Percentiles rank a stretch among this genome's conserved stretches.
These are phyloP conservation scores for Parastagonospora nodorum DNA, from an alignment of 2,329 filamentous ascomycete genomes.

Conservation along the genomic window DNA sequence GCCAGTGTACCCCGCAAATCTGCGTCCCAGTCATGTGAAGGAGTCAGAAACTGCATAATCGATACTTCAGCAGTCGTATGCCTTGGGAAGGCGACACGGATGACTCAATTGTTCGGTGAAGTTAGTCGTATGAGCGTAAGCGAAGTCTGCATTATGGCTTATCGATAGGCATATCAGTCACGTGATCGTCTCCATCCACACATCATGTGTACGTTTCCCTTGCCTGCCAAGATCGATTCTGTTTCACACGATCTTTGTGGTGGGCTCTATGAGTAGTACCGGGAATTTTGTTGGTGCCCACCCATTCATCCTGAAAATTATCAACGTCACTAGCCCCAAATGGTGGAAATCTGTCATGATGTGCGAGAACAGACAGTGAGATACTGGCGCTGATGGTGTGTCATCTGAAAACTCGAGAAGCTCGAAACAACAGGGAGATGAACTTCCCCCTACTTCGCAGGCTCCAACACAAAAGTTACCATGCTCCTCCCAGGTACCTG, in stretches of 20 bases:
- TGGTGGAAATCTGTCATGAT: constrained; percentile 49
- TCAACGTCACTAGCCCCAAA: constrained; percentile 59
- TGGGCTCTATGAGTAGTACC: constrained; percentile 60
- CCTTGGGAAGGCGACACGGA: too few species aligned
- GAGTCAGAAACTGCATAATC: too few species aligned
- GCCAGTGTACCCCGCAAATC: too few species aligned
- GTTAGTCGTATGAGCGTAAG: too few species aligned
- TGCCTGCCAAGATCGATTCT: too few species aligned
- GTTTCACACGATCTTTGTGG: constrained; percentile 21
- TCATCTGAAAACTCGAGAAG: constrained; percentile 16
- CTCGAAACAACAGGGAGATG: not conserved
- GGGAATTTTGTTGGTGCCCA: constrained; percentile 62
- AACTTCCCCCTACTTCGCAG: not conserved
- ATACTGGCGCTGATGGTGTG: constrained; percentile 48
- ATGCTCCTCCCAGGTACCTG: constrained; percentile 32
- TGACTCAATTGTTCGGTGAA: too few species aligned
- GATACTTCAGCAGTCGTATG: too few species aligned
- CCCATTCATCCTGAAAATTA: constrained; percentile 61
- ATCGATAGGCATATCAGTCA: too few species aligned
- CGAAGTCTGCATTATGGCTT: too few species aligned
- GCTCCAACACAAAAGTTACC: constrained; percentile 32
- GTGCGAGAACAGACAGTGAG: constrained; percentile 55
- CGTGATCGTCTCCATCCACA: too few species aligned
- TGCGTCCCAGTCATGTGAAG: too few species aligned
- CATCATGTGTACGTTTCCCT: too few species aligned